Evolutionary conservation across 2,329 filamentous ascomycete genomes (phyloP).

Genomic region (Sclerotinia subarctica): DNA sequence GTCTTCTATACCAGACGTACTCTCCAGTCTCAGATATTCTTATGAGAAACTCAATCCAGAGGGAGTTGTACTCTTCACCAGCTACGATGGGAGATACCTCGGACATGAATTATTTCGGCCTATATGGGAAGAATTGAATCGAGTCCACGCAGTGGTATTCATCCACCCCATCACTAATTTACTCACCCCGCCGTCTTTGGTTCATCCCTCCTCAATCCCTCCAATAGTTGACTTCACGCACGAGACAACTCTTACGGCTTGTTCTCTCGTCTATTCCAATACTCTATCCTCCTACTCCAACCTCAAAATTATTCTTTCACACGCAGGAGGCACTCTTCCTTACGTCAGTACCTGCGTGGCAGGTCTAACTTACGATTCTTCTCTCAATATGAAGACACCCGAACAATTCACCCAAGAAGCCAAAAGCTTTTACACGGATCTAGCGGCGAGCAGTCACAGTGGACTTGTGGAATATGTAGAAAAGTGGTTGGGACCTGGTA

Average conservation of each 20-base stretch:
- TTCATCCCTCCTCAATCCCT: slow-evolving; percentile 30
- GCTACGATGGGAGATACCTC: slow-evolving; percentile 12
- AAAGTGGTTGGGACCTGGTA: background rate
- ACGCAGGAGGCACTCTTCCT: slow-evolving; percentile 44
- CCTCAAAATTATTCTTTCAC: slow-evolving; percentile 48
- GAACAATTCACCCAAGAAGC: slow-evolving; percentile 11
- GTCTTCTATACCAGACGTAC: background rate
- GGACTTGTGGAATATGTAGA: background rate
- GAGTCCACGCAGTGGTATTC: background rate
- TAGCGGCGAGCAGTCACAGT: background rate
- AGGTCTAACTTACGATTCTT: background rate
- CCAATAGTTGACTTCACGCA: slow-evolving; percentile 47
- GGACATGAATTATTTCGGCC: background rate
- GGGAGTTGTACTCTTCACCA: slow-evolving; percentile 7
- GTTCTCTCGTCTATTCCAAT: slow-evolving; percentile 42
- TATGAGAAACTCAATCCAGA: background rate
- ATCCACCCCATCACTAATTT: slow-evolving; percentile 1
- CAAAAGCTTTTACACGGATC: background rate
- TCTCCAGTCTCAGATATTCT: background rate
- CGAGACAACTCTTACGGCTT: slow-evolving; percentile 45
- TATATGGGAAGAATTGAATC: slow-evolving; percentile 15
- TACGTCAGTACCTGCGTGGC: slow-evolving; percentile 24
- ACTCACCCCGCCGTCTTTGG: no score
- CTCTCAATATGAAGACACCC: background rate
- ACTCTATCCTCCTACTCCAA: slow-evolving; percentile 37